Conservation (phyloP, 805 yeast species). For the Kuraishia floccosa region DNA sequence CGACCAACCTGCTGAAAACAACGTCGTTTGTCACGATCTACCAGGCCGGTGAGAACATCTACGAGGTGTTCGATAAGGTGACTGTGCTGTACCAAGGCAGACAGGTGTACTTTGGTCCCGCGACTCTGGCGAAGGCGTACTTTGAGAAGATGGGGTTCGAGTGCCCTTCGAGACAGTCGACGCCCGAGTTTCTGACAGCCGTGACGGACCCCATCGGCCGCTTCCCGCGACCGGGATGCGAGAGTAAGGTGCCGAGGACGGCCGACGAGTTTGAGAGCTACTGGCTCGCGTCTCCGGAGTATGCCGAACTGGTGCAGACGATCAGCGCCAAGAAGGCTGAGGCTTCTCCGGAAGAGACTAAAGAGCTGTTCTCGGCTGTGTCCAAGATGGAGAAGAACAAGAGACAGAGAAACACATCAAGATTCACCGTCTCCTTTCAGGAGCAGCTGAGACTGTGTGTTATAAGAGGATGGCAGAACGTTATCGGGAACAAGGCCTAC, state of each 20-base stretch:
- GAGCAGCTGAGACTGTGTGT: conserved; percentile 39
- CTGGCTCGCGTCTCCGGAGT: conserved; percentile 52
- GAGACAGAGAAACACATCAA: conserved; percentile 23
- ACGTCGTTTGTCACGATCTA: conserved; percentile 60
- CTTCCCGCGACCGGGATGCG: conserved; percentile 32
- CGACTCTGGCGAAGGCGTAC: conserved; percentile 39
- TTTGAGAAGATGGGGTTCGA: conserved; percentile 54
- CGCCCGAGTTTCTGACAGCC: conserved; percentile 64
- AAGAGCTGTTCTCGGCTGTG: conserved; percentile 23
- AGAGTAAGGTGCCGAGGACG: conserved; percentile 42
- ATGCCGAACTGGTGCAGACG: conserved; percentile 18
- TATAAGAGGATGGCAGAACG: conserved; percentile 40
- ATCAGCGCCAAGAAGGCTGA: conserved; percentile 16
- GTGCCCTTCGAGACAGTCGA: conserved; percentile 55
- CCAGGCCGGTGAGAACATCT: conserved; percentile 57
- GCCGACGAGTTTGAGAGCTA: conserved; percentile 48
- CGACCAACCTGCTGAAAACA: conserved; percentile 38
- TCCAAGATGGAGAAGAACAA: conserved; percentile 24
- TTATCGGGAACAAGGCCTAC: conserved; percentile 44
- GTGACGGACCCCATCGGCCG: conserved; percentile 61
- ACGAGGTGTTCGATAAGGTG: conserved; percentile 51
- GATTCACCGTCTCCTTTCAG: conserved; percentile 28
- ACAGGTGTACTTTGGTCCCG: conserved; percentile 53
- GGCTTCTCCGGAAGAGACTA: conserved; percentile 23
- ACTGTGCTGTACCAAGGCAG: conserved; percentile 44